A percentile compares a stretch with the other conserved stretches of the same genome.
Evolutionary conservation across 2,329 filamentous ascomycete species (phyloP).

Genomic region (Botrytis byssoidea): DNA sequence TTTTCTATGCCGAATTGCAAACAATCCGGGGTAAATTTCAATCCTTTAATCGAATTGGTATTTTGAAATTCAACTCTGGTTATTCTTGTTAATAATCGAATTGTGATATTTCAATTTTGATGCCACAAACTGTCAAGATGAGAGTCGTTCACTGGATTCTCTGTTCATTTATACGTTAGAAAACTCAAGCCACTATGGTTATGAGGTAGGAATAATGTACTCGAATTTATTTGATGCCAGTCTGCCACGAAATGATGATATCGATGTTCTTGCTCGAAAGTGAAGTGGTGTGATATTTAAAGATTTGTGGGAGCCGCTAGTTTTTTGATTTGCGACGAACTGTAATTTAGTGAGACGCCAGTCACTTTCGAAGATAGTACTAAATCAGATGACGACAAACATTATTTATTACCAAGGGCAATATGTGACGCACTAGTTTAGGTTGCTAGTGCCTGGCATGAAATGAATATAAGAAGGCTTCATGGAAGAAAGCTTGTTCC

Average conservation of each 20-base stretch:
- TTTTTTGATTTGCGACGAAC: too few species aligned
- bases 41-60: not conserved
- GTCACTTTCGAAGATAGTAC: too few species aligned
- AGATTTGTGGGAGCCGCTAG: not conserved
- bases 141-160: not conserved
- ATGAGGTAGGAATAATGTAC: not conserved
- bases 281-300: not conserved
- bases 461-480: too few species aligned
- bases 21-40: not conserved
- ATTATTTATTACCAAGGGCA: too few species aligned
- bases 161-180: not conserved
- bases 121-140: not conserved
- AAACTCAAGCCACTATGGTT: not conserved
- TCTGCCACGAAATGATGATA: not conserved
- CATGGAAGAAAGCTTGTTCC: too few species aligned
- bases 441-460: too few species aligned
- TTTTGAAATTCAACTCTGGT: not conserved
- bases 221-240: not conserved
- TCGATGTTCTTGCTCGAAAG: not conserved
- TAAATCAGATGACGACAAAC: fast-evolving
- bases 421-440: too few species aligned
- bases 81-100: not conserved
- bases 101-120: not conserved
- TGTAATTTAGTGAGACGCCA: too few species aligned
- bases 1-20: not conserved